Base-by-base conservation (phyloP, 2,329 filamentous ascomycete species). In the Fusarium dlaminii region DNA sequence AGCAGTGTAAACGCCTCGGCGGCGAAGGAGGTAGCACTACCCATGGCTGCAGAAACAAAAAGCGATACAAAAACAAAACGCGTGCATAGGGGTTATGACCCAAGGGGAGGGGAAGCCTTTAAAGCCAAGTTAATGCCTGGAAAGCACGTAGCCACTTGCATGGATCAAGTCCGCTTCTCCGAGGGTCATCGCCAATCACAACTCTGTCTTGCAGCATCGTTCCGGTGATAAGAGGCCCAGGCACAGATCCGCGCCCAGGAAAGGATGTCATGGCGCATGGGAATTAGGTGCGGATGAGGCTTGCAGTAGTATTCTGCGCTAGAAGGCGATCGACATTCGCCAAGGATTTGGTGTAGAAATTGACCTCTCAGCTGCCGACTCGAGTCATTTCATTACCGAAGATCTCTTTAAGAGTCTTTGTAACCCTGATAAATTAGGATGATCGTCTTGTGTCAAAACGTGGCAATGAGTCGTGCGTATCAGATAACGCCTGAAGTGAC, bases 1-100 rank as follows among this genome's bases (percentile, higher is more conserved):
- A 90, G 80, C 12, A 90, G 82, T 5, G 86, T 83, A 22, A 80
- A 80, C 6, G 77, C 78, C 72, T 80, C 79, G 39, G 57, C 71
- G 42, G 63, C 63, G 48, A 79, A 80, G 17, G 61, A 40, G 17
- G 51, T 20, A n/a, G 34, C 13, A 20, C 63, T 32, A 17, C 40
- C 43, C 64, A 71, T 75, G 36, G 32, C n/a, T 39, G 10, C 20
- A 27, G 6, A 48, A 34, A 34, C 22, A 40, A 49, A 32, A 32
- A 2, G 15, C 8, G 10, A 54, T 52, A n/a, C 51, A 11, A 36
- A n/a, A 32, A 36, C 42, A 12, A 8, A 29, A 37, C 15, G 10
- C 5, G 6, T 58, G 55, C 32, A 49, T 29, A 54, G 22, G 24
- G 39, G 24, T 42, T 37, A 8, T 30, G 22, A 39, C 18, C 27